Evolutionary conservation across 1,284 basidiomycete species (phyloP).

Genomic region (Termitomyces sp.): DNA sequence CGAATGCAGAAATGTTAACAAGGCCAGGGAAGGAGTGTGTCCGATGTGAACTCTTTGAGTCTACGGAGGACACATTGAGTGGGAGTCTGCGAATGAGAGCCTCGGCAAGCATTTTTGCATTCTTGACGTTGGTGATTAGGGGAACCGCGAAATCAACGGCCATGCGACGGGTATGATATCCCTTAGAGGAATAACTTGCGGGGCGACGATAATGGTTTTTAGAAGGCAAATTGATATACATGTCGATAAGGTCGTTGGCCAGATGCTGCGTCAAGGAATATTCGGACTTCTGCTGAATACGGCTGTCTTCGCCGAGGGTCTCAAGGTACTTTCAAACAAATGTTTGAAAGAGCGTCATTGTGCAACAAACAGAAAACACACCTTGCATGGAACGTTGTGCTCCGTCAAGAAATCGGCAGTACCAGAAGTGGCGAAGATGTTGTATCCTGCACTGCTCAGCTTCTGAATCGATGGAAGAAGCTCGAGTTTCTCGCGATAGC

Average conservation of each 20-base stretch:
- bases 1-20: conserved; percentile 84
- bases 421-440: conserved; percentile 95
- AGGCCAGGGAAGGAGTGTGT: conserved; percentile 93
- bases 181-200: conserved; percentile 95
- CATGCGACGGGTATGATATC: conserved; percentile 95
- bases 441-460: conserved; percentile 90
- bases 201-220: conserved; percentile 98
- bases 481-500: conserved; percentile 97
- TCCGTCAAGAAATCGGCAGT: conserved; percentile 94
- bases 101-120: conserved; percentile 95
- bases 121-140: conserved; percentile 98
- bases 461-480: conserved; percentile 96
- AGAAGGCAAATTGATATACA: conserved; percentile 99
- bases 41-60: conserved; percentile 92
- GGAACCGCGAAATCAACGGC: conserved; percentile 99
- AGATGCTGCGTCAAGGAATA: conserved; percentile 94
- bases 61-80: conserved; percentile 86
- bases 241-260: conserved; percentile 94
- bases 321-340: conserved; percentile 73
- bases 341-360: conserved; percentile 7
- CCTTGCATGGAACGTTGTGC: conserved; percentile 82
- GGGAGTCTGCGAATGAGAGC: conserved; percentile 87
- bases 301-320: conserved; percentile 72
- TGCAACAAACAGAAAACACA: conserved; percentile 25
- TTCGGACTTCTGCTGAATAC: conserved; percentile 85